A percentile compares a stretch with the other conserved stretches of the same genome.
phyloP scores from a whole-genome alignment of 164 flowering plant genomes.

The Annona squamosa region DNA sequence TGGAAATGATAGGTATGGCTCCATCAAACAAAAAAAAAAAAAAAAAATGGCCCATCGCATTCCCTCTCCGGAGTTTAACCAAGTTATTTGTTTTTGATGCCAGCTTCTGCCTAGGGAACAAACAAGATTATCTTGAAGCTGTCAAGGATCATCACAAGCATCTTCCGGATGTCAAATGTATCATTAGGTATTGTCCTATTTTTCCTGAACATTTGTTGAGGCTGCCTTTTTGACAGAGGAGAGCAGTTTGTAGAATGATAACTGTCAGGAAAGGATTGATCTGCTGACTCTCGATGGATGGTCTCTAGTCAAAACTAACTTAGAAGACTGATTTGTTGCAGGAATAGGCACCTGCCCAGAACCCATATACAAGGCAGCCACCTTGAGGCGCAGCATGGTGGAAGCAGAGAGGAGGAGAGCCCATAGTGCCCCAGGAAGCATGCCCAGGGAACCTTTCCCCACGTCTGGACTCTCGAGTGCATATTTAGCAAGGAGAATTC shows the following conservation, averaged over 20 bases:
- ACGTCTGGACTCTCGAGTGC: no score
- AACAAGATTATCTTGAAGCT: conserved; percentile 75
- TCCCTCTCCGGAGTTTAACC: not conserved
- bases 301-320: not conserved
- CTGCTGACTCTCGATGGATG: no score
- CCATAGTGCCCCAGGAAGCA: conserved; percentile 80
- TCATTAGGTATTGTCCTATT: conserved; percentile 48
- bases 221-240: no score
- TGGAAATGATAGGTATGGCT: no score
- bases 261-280: no score
- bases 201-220: not conserved
- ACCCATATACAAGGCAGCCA: conserved; percentile 63
- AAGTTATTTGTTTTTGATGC: no score
- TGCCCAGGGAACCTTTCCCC: conserved; percentile 33
- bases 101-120: conserved; percentile 92
- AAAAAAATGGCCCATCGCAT: no score
- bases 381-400: conserved; percentile 40
- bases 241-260: no score
- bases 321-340: conserved; percentile 21
- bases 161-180: conserved; percentile 81
- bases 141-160: conserved; percentile 83
- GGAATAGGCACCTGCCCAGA: conserved; percentile 91
- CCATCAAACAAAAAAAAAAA: no score
- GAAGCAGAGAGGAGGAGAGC: conserved; percentile 70
- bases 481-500: not conserved